Base-by-base conservation (phyloP, 345 rosid species). In the Toxicodendron radicans region DNA sequence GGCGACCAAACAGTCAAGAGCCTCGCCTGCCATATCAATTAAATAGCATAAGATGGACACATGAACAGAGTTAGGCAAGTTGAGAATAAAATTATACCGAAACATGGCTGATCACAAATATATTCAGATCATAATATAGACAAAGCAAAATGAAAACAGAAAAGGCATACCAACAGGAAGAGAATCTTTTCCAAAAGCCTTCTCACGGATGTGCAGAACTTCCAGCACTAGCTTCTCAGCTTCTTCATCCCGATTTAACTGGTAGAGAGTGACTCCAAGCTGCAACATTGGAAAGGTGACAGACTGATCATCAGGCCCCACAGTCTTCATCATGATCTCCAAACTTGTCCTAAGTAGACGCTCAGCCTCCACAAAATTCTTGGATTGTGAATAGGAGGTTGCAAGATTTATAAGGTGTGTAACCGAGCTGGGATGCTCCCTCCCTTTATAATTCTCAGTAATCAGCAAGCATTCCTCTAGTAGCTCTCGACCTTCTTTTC, bases 401-500 rank as follows among this genome's bases (percentile, higher is more conserved):
- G 98, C 95, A 64, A 92, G 97, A 82, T 92, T 94, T 53, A 83
- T 41, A 57, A 92, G 91, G 82, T 92, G 97, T 51, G 85, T 75
- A 70, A 87, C 92, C 69, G 80, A 83, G 81, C 88, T 83, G 16
- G 97, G 93, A 79, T 92, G 88, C 10, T 84, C 86, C 73, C 85
- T 86, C 72, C 97, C 98, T 71, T 81, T 86, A 52, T n/a, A 80
- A 58, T 83, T 83, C 83, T 94, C 97, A 21, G 85, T 75, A 70
- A 87, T 83, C 74, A 87, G 68, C 84, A 94, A 81, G 85, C 97
- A 89, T 78, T 94, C 95, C 88, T 92, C 97, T 76, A 92, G 76
- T 57, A 90, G 81, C 81, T 85, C 88, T 58, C 91, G 87, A 18
- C 98, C 98, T 86, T 94, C 98, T 18, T 85, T 79, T 74, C 88